A percentile compares a stretch with the other conserved stretches of the same genome.
These are phyloP conservation scores for Batkoa obscura DNA, from an alignment of 371 early-diverging fungal species.

Conservation along the genomic window DNA sequence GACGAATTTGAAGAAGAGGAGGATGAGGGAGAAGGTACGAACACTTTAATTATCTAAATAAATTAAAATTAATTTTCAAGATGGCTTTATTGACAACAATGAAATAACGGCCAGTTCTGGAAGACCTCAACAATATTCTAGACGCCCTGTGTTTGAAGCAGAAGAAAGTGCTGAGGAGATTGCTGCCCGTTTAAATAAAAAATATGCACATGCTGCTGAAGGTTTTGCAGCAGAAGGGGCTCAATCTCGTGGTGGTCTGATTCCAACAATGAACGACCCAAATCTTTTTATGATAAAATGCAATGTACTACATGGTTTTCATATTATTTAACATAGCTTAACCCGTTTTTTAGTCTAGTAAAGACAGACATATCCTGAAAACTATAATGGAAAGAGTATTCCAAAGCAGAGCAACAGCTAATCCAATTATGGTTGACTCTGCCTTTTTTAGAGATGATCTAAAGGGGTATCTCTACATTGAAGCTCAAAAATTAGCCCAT, in stretches of 20 bases:
- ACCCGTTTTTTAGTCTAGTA: constrained; percentile 33
- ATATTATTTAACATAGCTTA: background rate
- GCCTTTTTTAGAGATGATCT: constrained; percentile 76
- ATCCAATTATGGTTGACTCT: constrained; percentile 51
- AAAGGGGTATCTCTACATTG: constrained; percentile 92
- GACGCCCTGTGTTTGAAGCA: constrained; percentile 45
- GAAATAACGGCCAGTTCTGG: constrained; percentile 10
- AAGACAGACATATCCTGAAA: constrained; percentile 73
- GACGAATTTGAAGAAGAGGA: background rate
- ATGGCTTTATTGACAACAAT: constrained; percentile 2
- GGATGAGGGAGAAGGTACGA: background rate
- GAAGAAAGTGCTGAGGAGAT: constrained; percentile 70
- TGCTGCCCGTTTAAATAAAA: constrained; percentile 54
- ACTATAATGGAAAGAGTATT: constrained; percentile 62
- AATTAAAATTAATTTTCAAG: background rate
- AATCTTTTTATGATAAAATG: constrained; percentile 88
- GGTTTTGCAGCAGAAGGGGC: constrained; percentile 25
- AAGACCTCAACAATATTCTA: constrained; percentile 29
- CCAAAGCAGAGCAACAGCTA: constrained; percentile 33
- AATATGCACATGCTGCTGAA: constrained; percentile 38
- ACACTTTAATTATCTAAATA: background rate
- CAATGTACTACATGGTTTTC: constrained; percentile 21
- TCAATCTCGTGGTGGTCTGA: constrained; percentile 54
- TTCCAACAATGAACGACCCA: constrained; percentile 80
- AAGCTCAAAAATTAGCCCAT: constrained; percentile 68